Base-by-base conservation (phyloP, 805 yeast species). In the Barnettozyma siamensis region DNA sequence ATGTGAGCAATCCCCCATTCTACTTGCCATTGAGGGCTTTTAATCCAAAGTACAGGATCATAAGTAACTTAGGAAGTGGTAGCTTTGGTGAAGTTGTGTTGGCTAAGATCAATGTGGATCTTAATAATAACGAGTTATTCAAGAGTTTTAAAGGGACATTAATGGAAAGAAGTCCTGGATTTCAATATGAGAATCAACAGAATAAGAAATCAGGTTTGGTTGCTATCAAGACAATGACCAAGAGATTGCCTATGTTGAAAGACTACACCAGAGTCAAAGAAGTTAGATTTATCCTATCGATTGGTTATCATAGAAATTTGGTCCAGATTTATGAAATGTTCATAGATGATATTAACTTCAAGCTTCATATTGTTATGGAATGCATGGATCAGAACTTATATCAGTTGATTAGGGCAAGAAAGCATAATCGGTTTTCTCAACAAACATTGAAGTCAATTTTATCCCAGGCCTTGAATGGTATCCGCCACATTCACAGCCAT, bases 351-450 rank as follows among this genome's bases (percentile, higher is more conserved):
- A 46, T 53, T 18, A 64, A 73, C 33, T 74, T 67, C 48, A 75
- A 76, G 51, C 67, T 88, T 41, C 88, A 87, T 55, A 86, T 89
- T 30, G 83, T 83, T 11, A 87, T 91, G 94, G 98, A 91, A 60
- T 73, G 82, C 20, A 76, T 89, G 88, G 84, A 82, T 48, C 88
- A 81, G 60, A 88, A 82, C 54, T 66, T 91, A 43, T 80, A 80
- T 53, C 91, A 87, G 60, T 68, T 87, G 53, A 83, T 88, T 72
- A 76, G 73, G 48, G 67, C 76, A 31, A 71, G 93, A 47, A 72
- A 70, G 40, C 63, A 65, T 13, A 64, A 68, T 30, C 64, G 66
- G 1, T 80, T 87, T 45, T 73, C 86, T 2, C 67, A 73, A 1
- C 62, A 63, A 23, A 78, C 88, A 3, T 59, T 86, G 46, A 79